Base-by-base conservation (phyloP, 495 filamentous ascomycete genomes). In the Hyphodiscus hymeniophilus region DNA sequence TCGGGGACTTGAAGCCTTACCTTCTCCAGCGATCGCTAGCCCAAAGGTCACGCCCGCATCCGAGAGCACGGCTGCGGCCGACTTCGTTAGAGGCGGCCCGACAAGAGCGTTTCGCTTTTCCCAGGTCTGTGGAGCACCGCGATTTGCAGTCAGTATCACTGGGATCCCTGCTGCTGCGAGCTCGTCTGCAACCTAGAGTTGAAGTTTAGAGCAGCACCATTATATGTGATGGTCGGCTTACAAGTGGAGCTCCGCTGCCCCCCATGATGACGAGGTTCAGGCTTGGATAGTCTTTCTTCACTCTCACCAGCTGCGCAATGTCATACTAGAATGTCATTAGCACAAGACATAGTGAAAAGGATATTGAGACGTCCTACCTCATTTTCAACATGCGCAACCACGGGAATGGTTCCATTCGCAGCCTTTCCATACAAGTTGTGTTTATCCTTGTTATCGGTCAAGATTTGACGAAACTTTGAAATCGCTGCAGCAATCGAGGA, bases 141-240 rank as follows among this genome's bases (percentile, higher is more conserved):
- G 62, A 20, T 47, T 51, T 39, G 57, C 51, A 7, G 60, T 60
- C 13, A 72, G 51, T 17, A 74, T 70, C 3, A 74, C 59, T 0
- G 67, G 59, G 21, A 74, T 63, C 7, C 53, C 42, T 3, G 66
- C 62, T 7, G 54, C 56, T 12, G 67, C 67, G 2, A 74, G 55
- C 21, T 68, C 64, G 3, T 63, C 48, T 41, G 66, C 69, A 32
- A 71, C 52, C 52, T 57, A 18, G 61, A 39, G 54, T 41, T 42
- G 42, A 41, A 21, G 8, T 13, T 30, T 13, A 22, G 20, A 8
- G 30, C n/a, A 21, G 12, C 30, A 30, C n/a, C 38, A 13, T 1
- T n/a, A 38, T 18, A 17, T 13, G 22, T 16, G 33, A 11, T 18
- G 15, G 39, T 21, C 11, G 35, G 43, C 57, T 38, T 50, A 63